Evolutionary conservation across 805 yeast genomes (phyloP).

Genomic region (Yarrowia keelungensis): DNA sequence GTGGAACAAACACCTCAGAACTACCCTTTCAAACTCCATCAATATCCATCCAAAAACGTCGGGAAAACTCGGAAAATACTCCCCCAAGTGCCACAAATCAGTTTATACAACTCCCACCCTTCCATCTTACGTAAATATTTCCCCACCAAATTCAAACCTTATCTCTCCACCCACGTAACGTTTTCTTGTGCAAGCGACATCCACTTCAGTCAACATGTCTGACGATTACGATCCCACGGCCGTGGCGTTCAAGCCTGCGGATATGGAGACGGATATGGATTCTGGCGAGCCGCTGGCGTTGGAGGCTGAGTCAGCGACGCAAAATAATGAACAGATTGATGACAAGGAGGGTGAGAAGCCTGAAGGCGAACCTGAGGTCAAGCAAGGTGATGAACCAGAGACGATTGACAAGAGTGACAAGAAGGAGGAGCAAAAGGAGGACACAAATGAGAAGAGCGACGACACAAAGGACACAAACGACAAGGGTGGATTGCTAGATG

Average conservation of each 20-base stretch:
- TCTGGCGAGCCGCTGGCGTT: constrained; percentile 13
- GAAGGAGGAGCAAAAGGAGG: not conserved
- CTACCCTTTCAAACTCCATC: too few relatives aligned
- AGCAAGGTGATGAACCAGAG: not conserved
- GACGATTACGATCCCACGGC: constrained; percentile 24
- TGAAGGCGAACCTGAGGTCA: not conserved
- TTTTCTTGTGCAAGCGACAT: not conserved
- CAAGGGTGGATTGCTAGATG: not conserved
- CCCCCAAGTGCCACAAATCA: not conserved
- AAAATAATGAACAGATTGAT: not conserved
- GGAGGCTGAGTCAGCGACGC: not conserved
- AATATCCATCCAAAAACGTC: too few relatives aligned
- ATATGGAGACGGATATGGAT: not conserved
- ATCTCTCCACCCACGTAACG: too few relatives aligned
- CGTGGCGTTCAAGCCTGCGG: constrained; percentile 27
- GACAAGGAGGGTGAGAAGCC: not conserved
- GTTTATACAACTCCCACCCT: too few relatives aligned
- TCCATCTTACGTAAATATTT: too few relatives aligned
- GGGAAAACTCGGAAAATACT: too few relatives aligned
- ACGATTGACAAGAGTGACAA: not conserved
- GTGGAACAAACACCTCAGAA: too few relatives aligned
- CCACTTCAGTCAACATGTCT: not conserved
- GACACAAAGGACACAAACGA: not conserved
- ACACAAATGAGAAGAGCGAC: not conserved
- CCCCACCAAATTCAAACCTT: too few relatives aligned